Percentiles rank a stretch among this genome's conserved stretches.
phyloP scores from a whole-genome alignment of 225 moss, liverwort and hornwort genomes.

The Physcomitrium patens region DNA sequence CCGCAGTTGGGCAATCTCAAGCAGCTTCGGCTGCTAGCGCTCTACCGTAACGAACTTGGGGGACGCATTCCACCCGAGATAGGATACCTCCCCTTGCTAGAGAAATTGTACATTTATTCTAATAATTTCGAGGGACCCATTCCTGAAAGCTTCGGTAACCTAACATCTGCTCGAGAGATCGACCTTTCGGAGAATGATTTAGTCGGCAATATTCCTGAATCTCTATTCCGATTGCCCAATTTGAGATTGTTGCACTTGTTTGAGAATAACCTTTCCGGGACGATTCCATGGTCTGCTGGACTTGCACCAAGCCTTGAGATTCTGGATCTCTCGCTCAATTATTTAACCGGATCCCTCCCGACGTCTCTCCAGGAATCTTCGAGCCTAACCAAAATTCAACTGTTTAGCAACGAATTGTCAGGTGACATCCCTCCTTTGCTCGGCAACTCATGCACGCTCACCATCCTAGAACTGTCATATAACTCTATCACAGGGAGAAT shows the following conservation, averaged over 20 bases:
- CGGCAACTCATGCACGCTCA: conserved; percentile 44
- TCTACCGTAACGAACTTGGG: conserved; percentile 42
- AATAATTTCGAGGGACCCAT: conserved; percentile 45
- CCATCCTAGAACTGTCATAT: conserved; percentile 45
- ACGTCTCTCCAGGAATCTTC: conserved; percentile 31
- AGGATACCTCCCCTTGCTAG: conserved; percentile 32
- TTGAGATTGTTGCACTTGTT: conserved; percentile 50
- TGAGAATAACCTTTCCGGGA: conserved; percentile 52
- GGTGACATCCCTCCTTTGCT: conserved; percentile 61
- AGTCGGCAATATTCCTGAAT: conserved; percentile 47
- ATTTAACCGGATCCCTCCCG: conserved; percentile 54
- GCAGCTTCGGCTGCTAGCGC: conserved; percentile 38
- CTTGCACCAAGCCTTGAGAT: conserved; percentile 31
- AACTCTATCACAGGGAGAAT: conserved; percentile 51
- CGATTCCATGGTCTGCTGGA: conserved; percentile 42
- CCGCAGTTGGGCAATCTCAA: conserved; percentile 41
- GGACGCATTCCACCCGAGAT: conserved; percentile 51
- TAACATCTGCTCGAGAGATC: conserved; percentile 44
- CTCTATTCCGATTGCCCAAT: conserved; percentile 42
- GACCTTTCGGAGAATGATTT: conserved; percentile 60
- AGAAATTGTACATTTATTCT: conserved; percentile 45
- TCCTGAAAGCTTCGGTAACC: conserved; percentile 53
- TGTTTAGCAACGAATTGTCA: conserved; percentile 51
- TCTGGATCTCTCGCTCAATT: conserved; percentile 60
- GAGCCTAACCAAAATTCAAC: conserved; percentile 40